A percentile compares a stretch with the other conserved stretches of the same genome.
Conservation (phyloP, 805 yeast genomes). For the Sugiyamaella marilandica region DNA sequence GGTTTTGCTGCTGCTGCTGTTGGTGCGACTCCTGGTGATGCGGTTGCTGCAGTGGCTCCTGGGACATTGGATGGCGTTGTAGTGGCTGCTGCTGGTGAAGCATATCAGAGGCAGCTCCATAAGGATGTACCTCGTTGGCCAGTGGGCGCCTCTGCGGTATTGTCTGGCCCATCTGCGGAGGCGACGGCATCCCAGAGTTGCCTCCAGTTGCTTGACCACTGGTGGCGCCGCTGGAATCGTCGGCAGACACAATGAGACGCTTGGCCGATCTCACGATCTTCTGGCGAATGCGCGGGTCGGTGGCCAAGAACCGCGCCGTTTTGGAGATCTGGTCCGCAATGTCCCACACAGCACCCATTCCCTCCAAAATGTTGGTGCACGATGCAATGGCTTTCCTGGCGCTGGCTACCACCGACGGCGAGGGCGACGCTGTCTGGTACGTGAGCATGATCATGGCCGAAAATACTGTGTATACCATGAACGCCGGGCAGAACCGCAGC, state of each 20-base stretch:
- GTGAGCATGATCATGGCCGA: constrained; percentile 66
- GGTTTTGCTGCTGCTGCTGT: not conserved
- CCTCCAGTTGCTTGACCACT: not conserved
- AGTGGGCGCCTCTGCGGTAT: constrained; percentile 5
- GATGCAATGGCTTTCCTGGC: constrained; percentile 36
- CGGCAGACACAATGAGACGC: constrained; percentile 1
- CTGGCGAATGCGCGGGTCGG: constrained; percentile 23
- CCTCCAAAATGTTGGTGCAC: constrained; percentile 35
- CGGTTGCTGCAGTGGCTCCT: not conserved
- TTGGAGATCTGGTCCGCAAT: constrained; percentile 48
- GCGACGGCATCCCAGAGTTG: not conserved
- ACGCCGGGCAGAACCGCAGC: constrained; percentile 51
- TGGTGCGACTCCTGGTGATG: not conserved
- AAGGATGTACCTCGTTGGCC: not conserved
- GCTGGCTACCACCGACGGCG: constrained; percentile 33
- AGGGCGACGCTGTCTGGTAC: constrained; percentile 53
- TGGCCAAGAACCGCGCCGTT: constrained; percentile 41
- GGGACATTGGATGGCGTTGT: not conserved
- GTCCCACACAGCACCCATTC: constrained; percentile 48
- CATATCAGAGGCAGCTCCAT: not conserved
- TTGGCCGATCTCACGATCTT: constrained; percentile 19
- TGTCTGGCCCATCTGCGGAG: not conserved
- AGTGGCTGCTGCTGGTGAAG: not conserved
- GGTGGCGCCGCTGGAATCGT: not conserved
- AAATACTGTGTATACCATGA: constrained; percentile 53